Conservation (phyloP, 2,329 filamentous ascomycete genomes). For the Diaporthe vaccinii region DNA sequence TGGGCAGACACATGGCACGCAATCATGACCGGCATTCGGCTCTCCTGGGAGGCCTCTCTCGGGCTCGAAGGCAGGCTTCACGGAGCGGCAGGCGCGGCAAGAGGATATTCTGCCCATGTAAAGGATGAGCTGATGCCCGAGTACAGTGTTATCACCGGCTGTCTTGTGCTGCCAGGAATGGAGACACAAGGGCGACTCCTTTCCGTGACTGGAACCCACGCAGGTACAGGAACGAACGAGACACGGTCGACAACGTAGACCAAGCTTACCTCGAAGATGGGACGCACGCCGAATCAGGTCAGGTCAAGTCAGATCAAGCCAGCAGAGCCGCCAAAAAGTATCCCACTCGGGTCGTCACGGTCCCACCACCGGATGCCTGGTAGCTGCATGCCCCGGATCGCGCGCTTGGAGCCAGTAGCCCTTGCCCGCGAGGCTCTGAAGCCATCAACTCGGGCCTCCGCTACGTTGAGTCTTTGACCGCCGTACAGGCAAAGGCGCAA, state of each 20-base stretch:
- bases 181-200: slow-evolving; percentile 28
- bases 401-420: slow-evolving; percentile 1
- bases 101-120: slow-evolving; percentile 30
- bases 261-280: not conserved
- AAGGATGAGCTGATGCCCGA: slow-evolving; percentile 31
- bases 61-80: not conserved
- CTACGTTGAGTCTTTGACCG: slow-evolving; percentile 9
- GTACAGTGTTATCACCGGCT: slow-evolving; percentile 28
- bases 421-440: not conserved
- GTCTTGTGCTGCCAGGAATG: slow-evolving; percentile 21
- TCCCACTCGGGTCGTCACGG: not conserved
- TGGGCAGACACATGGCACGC: slow-evolving; percentile 20
- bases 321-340: slow-evolving; percentile 17
- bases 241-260: not conserved
- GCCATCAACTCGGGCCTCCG: not conserved
- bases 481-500: slow-evolving; percentile 8
- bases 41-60: slow-evolving; percentile 18
- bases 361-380: slow-evolving; percentile 5
- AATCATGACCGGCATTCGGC: slow-evolving; percentile 24
- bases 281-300: not conserved
- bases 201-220: slow-evolving; percentile 11
- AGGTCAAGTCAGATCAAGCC: not conserved
- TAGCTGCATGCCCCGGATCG: not conserved
- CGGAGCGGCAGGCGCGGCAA: slow-evolving; percentile 34
- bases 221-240: slow-evolving; percentile 21